A percentile compares a stretch with the other conserved stretches of the same genome.
phyloP scores from a whole-genome alignment of 2,329 filamentous ascomycete species.

The Penicillium frequentans region DNA sequence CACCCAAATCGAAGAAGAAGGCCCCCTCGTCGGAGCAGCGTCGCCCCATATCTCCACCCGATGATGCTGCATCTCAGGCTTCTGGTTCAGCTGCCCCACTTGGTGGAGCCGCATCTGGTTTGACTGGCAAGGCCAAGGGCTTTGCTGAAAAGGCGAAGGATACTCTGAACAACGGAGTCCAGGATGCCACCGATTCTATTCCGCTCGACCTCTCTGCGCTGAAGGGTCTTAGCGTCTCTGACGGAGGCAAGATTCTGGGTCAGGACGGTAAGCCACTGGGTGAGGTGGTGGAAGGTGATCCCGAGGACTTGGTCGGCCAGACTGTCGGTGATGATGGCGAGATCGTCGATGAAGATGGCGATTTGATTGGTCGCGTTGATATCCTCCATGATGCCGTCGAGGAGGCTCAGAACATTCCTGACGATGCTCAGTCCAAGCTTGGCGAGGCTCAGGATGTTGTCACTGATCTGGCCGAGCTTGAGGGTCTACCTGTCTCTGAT shows the following conservation, averaged over 20 bases:
- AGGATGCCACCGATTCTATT: slow-evolving; percentile 8
- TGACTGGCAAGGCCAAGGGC: slow-evolving; percentile 18
- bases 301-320: slow-evolving; percentile 42
- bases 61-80: slow-evolving; percentile 26
- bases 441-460: slow-evolving; percentile 27
- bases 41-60: slow-evolving; percentile 20
- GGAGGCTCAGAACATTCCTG: slow-evolving; percentile 21
- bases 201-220: slow-evolving; percentile 36
- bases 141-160: slow-evolving; percentile 19
- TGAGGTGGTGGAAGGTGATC: slow-evolving; percentile 42
- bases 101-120: slow-evolving; percentile 11
- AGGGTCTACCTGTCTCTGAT: slow-evolving; percentile 48
- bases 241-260: slow-evolving; percentile 39
- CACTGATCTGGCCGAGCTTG: slow-evolving; percentile 35
- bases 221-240: slow-evolving; percentile 40
- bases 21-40: slow-evolving; percentile 24
- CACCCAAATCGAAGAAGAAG: slow-evolving; percentile 24
- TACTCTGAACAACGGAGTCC: slow-evolving; percentile 9
- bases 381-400: slow-evolving; percentile 13
- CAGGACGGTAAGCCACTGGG: slow-evolving; percentile 38
- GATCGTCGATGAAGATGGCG: slow-evolving; percentile 33
- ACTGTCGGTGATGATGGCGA: slow-evolving; percentile 40
- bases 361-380: slow-evolving; percentile 38
- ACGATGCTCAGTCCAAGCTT: slow-evolving; percentile 15
- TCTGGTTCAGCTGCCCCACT: slow-evolving; percentile 28